Base-by-base conservation (phyloP, 139 green algal species). In the Chlorella vulgaris region DNA sequence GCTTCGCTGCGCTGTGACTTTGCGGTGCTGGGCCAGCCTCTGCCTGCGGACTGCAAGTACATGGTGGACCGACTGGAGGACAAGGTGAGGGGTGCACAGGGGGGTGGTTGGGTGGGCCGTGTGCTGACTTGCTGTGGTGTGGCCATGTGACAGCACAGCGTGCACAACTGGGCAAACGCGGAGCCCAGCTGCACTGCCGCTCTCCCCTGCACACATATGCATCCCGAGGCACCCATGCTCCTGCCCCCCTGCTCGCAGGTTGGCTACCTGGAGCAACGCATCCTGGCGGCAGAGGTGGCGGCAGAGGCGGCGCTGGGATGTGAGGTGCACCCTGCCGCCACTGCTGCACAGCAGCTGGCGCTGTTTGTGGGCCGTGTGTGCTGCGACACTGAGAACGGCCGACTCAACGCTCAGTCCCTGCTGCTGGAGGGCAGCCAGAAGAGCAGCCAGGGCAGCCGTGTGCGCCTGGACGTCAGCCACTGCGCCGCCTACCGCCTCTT, bases 341-440 rank as follows among this genome's bases (percentile, higher is more conserved):
- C 58, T n/a, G 85, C 84, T 1, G 68, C 60, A 4, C 90, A 96
- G 88, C 86, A 93, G 42, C 38, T 81, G 7, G 81, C 84, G 39
- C 80, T 89, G 69, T 90, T 94, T 68, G 91, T 93, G 38, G 94
- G 94, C 0, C 87, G 94, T 42, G 83, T 97, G 15, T 88, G 90
- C 60, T 91, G 84, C 63, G 92, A 95, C 62, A 29, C 69, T 36
- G 84, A 88, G 43, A 86, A 86, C 29, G 89, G 88, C 5, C 65
- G 76, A 7, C 87, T 97, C 21, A 96, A 94, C 81, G 86, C 86
- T 10, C 76, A 89, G 51, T 88, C 81, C 3, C 69, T 97, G 53
- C 51, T 94, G 80, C 87, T 98, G 62, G 94, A 98, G 88, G 94
- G 94, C 29, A 87, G 80, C 73, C 35, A 88, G 6, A 69, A 78